These are phyloP conservation scores for Populus nigra DNA, from an alignment of 345 rosid species.

Conservation along the genomic window DNA sequence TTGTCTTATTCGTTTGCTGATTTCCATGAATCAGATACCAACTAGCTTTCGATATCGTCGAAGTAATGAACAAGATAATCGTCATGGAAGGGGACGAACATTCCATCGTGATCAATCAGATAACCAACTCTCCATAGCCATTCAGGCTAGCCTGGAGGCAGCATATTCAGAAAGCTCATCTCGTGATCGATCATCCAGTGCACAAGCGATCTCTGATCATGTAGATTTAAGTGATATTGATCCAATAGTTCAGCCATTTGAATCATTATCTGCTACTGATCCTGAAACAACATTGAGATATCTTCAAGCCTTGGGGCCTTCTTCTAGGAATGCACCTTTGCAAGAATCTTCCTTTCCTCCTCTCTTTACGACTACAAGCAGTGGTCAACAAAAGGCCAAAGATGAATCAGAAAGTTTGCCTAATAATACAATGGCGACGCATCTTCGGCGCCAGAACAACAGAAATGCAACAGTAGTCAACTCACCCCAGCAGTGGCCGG, in stretches of 20 bases:
- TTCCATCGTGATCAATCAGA: constrained; percentile 69
- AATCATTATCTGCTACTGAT: constrained; percentile 46
- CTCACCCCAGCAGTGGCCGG: constrained; percentile 64
- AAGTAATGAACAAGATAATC: constrained; percentile 58
- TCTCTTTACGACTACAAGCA: constrained; percentile 41
- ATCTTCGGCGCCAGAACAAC: constrained; percentile 50
- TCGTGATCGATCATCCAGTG: constrained; percentile 44
- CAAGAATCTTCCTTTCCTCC: constrained; percentile 91
- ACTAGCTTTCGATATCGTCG: constrained; percentile 79
- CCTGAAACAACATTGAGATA: constrained; percentile 62
- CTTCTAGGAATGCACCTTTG: constrained; percentile 52
- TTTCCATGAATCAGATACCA: constrained; percentile 57
- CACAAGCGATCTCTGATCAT: constrained; percentile 39
- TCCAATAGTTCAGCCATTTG: constrained; percentile 61
- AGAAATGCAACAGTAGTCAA: constrained; percentile 28
- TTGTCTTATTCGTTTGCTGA: not conserved
- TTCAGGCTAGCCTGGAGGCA: constrained; percentile 55
- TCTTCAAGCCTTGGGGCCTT: constrained; percentile 75
- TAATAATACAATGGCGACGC: constrained; percentile 67
- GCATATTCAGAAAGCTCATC: constrained; percentile 31
- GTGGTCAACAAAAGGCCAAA: constrained; percentile 47
- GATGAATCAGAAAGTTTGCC: constrained; percentile 43
- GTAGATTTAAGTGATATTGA: constrained; percentile 44
- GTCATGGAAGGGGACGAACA: constrained; percentile 68
- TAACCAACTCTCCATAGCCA: constrained; percentile 53